These are phyloP conservation scores for Coniochaeta prunicola DNA, from an alignment of 2,329 filamentous ascomycete species.

Conservation along the genomic window DNA sequence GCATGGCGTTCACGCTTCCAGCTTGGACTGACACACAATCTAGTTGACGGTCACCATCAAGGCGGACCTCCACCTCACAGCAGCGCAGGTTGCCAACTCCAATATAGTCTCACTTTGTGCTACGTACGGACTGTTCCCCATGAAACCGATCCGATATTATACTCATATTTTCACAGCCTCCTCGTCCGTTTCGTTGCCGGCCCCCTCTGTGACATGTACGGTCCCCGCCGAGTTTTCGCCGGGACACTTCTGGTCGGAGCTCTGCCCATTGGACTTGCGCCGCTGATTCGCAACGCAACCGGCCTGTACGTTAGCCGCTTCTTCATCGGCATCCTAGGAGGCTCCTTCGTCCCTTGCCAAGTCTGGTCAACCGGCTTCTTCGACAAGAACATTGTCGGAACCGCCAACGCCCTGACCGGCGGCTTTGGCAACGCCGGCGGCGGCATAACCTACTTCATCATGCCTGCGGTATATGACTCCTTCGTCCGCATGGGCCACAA, in stretches of 20 bases:
- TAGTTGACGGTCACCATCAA: constrained; percentile 70
- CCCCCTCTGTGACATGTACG: constrained; percentile 78
- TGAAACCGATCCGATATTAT: not conserved
- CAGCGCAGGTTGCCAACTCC: constrained; percentile 73
- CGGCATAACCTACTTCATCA: constrained; percentile 87
- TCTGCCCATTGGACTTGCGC: constrained; percentile 75
- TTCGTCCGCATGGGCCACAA: constrained; percentile 54
- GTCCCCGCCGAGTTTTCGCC: constrained; percentile 73
- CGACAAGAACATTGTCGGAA: constrained; percentile 86
- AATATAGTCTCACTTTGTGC: constrained; percentile 78
- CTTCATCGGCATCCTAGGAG: constrained; percentile 74
- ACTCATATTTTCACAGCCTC: constrained; percentile 36
- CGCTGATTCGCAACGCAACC: constrained; percentile 59
- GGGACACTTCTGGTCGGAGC: constrained; percentile 69
- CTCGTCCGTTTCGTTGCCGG: constrained; percentile 72
- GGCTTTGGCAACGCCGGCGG: constrained; percentile 85
- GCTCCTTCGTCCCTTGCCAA: constrained; percentile 77
- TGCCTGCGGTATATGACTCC: constrained; percentile 83
- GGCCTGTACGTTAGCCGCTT: constrained; percentile 70
- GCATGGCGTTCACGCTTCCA: not conserved
- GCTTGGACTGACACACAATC: not conserved
- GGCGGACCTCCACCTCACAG: constrained; percentile 65
- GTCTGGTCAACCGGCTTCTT: constrained; percentile 93
- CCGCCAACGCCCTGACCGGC: constrained; percentile 76
- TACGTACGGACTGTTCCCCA: constrained; percentile 37